Evolutionary conservation across 2,329 filamentous ascomycete genomes (phyloP).

Genomic region (Leptographium lundbergii): DNA sequence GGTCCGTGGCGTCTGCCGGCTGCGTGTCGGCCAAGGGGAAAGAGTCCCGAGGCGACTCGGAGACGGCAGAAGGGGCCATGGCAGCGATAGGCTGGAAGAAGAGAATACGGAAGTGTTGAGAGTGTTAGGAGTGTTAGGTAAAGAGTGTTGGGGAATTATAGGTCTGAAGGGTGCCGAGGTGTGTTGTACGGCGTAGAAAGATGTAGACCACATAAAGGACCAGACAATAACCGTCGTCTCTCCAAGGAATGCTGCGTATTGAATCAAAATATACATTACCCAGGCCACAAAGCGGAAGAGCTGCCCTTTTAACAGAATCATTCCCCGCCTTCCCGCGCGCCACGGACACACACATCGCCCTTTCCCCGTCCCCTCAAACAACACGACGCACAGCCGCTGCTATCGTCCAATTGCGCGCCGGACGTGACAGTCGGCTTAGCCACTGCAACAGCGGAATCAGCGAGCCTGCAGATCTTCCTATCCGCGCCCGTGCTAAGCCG

Average conservation of each 20-base stretch:
- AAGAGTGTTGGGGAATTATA: too few relatives aligned
- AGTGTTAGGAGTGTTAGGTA: too few relatives aligned
- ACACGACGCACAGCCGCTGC: background rate
- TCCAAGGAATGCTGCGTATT: too few relatives aligned
- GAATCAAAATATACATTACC: too few relatives aligned
- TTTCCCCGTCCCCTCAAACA: background rate
- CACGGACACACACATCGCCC: background rate
- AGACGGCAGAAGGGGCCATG: constrained; percentile 50
- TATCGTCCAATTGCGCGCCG: background rate
- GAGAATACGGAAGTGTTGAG: background rate
- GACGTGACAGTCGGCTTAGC: constrained; percentile 6
- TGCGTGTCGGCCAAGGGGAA: background rate
- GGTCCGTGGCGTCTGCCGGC: constrained; percentile 7
- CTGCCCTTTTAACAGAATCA: background rate
- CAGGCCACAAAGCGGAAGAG: too few relatives aligned
- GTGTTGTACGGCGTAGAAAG: too few relatives aligned
- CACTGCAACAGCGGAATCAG: constrained; percentile 9
- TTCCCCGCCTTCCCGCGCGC: background rate
- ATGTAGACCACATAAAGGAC: too few relatives aligned
- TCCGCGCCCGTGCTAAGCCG: constrained; percentile 14
- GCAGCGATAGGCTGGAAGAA: constrained; percentile 15
- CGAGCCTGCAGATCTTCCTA: constrained; percentile 2
- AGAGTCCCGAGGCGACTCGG: constrained; percentile 33
- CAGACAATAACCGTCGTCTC: too few relatives aligned
- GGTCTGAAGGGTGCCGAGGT: too few relatives aligned